Evolutionary conservation across 169 alveolate species (phyloP).

Genomic region (Perkinsus marinus): DNA sequence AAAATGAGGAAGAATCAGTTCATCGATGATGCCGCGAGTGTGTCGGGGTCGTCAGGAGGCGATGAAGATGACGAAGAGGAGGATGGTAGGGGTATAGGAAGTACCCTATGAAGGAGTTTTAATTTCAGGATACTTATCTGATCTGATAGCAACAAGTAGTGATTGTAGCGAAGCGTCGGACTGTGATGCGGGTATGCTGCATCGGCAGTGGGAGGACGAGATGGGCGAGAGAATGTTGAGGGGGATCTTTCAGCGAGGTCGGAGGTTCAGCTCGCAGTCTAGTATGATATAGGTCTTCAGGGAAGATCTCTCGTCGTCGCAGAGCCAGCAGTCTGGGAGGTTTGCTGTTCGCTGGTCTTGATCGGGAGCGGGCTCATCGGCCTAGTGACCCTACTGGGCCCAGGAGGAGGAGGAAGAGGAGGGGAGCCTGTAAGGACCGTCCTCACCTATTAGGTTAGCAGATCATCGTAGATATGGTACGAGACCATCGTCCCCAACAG

Average conservation of each 20-base stretch:
- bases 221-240: not conserved
- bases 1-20: not conserved
- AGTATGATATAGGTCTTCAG: no score
- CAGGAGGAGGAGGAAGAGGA: not conserved
- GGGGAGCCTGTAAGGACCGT: not conserved
- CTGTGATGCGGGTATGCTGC: not conserved
- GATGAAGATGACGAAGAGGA: not conserved
- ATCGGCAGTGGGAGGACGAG: not conserved
- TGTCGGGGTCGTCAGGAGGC: not conserved
- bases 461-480: no score
- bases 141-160: not conserved
- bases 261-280: not conserved
- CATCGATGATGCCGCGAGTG: not conserved
- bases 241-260: not conserved
- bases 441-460: no score
- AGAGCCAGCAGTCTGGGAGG: not conserved
- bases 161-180: not conserved
- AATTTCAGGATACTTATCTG: not conserved
- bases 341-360: not conserved
- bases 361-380: not conserved
- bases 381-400: not conserved
- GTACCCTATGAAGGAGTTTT: no score
- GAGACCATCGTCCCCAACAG: no score
- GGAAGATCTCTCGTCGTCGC: not conserved
- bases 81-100: no score